These are phyloP conservation scores for Rhizopogon parksii DNA, from an alignment of 1,284 basidiomycete genomes.

Conservation along the genomic window DNA sequence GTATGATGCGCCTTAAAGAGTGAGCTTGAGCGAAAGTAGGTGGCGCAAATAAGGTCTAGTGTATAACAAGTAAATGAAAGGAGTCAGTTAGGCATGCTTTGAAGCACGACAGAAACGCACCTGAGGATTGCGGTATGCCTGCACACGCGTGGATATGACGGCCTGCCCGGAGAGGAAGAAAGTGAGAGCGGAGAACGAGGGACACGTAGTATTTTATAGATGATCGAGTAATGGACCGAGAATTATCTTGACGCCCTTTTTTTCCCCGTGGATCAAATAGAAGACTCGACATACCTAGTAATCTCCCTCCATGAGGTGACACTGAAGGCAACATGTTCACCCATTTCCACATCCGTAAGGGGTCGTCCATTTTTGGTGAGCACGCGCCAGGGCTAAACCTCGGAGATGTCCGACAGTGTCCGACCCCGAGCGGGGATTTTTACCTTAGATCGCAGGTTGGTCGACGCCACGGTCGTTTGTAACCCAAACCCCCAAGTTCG, in stretches of 20 bases:
- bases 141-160: slow-evolving; percentile 14
- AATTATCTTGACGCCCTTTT: slow-evolving; percentile 13
- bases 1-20: background rate
- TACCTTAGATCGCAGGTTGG: too few species aligned
- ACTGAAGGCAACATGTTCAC: slow-evolving; percentile 6
- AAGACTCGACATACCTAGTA: slow-evolving; percentile 20
- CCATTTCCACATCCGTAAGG: background rate
- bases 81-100: background rate
- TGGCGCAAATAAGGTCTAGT: background rate
- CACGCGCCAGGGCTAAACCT: too few species aligned
- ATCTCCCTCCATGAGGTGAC: slow-evolving; percentile 16
- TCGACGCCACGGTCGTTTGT: too few species aligned
- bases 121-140: slow-evolving; percentile 18
- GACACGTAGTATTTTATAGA: background rate
- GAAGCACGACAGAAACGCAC: background rate
- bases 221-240: background rate
- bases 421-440: too few species aligned
- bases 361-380: too few species aligned
- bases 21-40: background rate
- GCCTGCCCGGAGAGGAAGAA: background rate
- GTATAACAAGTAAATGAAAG: background rate
- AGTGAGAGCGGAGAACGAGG: background rate
- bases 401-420: too few species aligned
- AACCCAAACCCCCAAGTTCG: too few species aligned
- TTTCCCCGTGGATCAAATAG: slow-evolving; percentile 21